Evolutionary conservation across 768 basidiomycete genomes (phyloP).

Genomic region (Mycena haematopus): DNA sequence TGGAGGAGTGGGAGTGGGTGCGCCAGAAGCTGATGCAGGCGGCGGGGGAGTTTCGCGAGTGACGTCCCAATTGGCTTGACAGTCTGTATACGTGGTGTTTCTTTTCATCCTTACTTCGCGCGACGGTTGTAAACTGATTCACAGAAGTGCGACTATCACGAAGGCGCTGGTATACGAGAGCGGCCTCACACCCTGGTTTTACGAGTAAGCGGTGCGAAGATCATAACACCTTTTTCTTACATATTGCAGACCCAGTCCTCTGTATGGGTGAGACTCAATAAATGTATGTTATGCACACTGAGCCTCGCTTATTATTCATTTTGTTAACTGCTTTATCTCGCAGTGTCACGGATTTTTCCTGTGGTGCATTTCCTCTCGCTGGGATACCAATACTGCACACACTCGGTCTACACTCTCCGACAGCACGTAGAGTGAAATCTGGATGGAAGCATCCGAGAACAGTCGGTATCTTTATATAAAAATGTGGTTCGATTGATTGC

Average conservation of each 20-base stretch:
- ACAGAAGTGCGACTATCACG: neutral
- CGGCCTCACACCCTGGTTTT: neutral
- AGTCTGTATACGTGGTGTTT: neutral
- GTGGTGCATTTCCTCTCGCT: neutral
- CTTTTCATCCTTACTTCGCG: too few relatives aligned
- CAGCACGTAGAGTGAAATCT: constrained; percentile 3
- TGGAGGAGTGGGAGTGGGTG: too few relatives aligned
- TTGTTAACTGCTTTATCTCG: neutral
- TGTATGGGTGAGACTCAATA: neutral
- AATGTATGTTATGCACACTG: neutral
- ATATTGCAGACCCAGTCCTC: neutral
- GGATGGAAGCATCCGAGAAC: neutral
- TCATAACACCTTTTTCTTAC: too few relatives aligned
- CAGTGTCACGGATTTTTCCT: neutral
- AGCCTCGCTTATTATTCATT: neutral
- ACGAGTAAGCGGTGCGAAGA: neutral
- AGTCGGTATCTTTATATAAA: constrained; percentile 6
- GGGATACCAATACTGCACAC: neutral
- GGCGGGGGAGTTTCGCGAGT: neutral
- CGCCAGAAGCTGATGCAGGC: neutral
- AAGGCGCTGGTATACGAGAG: neutral
- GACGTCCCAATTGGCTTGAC: neutral
- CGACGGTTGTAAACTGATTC: too few relatives aligned
- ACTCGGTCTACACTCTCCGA: constrained; percentile 12
- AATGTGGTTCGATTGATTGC: neutral